phyloP scores from a whole-genome alignment of 179 eudicot genomes.

The Dionaea muscipula region DNA sequence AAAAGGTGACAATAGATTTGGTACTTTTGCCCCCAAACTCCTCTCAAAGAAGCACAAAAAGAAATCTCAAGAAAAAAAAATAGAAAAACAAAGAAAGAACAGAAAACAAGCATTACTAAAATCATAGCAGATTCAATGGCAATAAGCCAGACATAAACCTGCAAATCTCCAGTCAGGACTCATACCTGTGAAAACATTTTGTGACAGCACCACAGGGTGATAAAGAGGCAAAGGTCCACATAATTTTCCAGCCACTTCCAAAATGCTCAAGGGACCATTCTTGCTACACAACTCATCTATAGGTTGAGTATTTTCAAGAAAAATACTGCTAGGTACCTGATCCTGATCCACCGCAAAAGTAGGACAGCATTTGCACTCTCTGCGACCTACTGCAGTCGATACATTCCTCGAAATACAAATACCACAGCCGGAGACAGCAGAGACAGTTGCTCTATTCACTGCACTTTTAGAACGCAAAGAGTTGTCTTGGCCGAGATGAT shows the following conservation, averaged over 20 bases:
- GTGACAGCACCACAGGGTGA: slow-evolving; percentile 71
- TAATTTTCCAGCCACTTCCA: slow-evolving; percentile 42
- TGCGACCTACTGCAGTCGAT: slow-evolving; percentile 16
- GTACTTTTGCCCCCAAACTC: too few species aligned
- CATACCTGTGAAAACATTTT: slow-evolving; percentile 66
- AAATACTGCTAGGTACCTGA: slow-evolving; percentile 13
- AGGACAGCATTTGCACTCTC: slow-evolving; percentile 11
- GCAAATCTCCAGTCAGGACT: background rate
- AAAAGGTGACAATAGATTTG: too few species aligned
- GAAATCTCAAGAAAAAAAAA: background rate
- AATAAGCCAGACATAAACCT: background rate
- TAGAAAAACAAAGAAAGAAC: background rate
- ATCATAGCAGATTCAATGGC: too few species aligned
- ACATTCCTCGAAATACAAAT: slow-evolving; percentile 21
- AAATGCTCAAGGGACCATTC: slow-evolving; percentile 31
- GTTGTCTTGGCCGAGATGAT: slow-evolving; percentile 8
- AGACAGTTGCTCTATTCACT: slow-evolving; percentile 8
- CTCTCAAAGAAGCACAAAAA: too few species aligned
- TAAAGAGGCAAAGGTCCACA: slow-evolving; percentile 51
- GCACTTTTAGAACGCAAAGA: slow-evolving; percentile 12
- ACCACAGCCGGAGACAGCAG: slow-evolving; percentile 18
- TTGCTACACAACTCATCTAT: slow-evolving; percentile 15
- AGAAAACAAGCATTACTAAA: too few species aligned
- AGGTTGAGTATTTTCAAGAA: slow-evolving; percentile 20
- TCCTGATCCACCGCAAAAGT: slow-evolving; percentile 22